Percentiles rank a stretch among this genome's conserved stretches.
phyloP scores from a whole-genome alignment of 2,329 filamentous ascomycete species.

The Botryosphaeria dothidea region DNA sequence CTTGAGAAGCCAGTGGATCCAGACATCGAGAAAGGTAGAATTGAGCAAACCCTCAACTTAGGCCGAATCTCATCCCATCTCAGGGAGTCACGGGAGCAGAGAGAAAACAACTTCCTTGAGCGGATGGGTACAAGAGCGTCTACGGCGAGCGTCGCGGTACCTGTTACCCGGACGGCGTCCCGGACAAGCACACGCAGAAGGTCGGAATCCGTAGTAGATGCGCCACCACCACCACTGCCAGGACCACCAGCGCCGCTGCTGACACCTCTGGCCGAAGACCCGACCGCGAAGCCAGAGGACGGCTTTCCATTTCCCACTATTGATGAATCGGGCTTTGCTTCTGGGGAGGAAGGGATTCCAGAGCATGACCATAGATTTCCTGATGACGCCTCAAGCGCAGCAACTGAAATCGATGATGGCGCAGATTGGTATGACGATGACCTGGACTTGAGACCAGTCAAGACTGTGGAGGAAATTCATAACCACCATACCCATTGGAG shows the following conservation, averaged over 20 bases:
- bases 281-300: background rate
- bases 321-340: background rate
- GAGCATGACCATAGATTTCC: conserved; percentile 21
- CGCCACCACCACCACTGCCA: background rate
- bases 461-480: conserved; percentile 50
- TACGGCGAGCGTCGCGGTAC: background rate
- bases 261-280: background rate
- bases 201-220: background rate
- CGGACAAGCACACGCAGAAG: conserved; percentile 1
- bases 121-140: background rate
- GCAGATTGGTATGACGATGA: conserved; percentile 44
- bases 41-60: conserved; percentile 39
- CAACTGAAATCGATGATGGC: conserved; percentile 36
- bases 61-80: conserved; percentile 47
- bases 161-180: background rate
- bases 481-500: conserved; percentile 48
- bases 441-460: conserved; percentile 44
- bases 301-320: background rate
- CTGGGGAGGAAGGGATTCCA: background rate
- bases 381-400: conserved; percentile 28
- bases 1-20: conserved; percentile 44
- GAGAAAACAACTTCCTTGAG: conserved; percentile 17
- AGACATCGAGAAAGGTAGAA: conserved; percentile 40
- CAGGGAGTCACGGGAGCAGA: conserved; percentile 46
- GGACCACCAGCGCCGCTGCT: background rate